phyloP scores from a whole-genome alignment of 768 basidiomycete genomes.

The Hypholoma sublateritium region DNA sequence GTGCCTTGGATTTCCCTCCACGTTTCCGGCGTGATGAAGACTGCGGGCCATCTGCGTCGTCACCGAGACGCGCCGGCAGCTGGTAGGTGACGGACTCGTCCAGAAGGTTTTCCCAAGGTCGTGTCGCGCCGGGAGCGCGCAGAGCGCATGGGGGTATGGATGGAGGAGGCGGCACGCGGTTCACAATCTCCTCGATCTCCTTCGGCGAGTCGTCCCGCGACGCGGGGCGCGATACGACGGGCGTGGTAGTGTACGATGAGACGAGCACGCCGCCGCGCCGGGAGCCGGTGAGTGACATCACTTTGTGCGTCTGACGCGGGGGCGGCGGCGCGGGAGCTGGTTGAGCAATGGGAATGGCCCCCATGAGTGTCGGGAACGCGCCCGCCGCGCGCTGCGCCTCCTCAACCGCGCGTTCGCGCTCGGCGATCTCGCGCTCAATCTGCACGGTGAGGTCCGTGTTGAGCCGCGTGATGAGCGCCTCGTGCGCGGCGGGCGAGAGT shows the following conservation, averaged over 20 bases:
- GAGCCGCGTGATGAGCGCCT: constrained; percentile 40
- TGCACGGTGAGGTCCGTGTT: constrained; percentile 43
- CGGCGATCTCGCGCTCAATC: constrained; percentile 47
- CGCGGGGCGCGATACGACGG: constrained; percentile 31
- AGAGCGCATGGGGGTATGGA: constrained; percentile 38
- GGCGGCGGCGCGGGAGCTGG: constrained; percentile 23
- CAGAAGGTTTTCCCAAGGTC: constrained; percentile 46
- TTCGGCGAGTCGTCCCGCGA: constrained; percentile 25
- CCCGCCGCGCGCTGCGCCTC: constrained; percentile 53
- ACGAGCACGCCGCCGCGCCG: constrained; percentile 50
- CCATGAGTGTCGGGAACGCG: constrained; percentile 58
- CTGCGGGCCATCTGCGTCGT: background rate
- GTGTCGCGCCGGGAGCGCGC: constrained; percentile 20
- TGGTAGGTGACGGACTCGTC: constrained; percentile 36
- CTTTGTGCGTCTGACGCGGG: constrained; percentile 45
- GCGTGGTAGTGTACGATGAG: constrained; percentile 48
- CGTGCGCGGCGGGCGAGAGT: constrained; percentile 30
- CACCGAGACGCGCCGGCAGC: constrained; percentile 19
- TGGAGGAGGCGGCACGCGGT: constrained; percentile 39
- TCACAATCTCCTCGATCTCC: constrained; percentile 17
- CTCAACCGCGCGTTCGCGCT: constrained; percentile 42
- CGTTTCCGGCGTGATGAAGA: background rate
- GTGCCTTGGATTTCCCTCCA: background rate
- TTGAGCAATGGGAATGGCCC: constrained; percentile 8
- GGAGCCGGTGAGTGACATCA: constrained; percentile 50